Evolutionary conservation across 2,329 filamentous ascomycete species (phyloP), one percentile per base, ranked within the genome.

Genomic region (Trichoderma cornu-damae): DNA sequence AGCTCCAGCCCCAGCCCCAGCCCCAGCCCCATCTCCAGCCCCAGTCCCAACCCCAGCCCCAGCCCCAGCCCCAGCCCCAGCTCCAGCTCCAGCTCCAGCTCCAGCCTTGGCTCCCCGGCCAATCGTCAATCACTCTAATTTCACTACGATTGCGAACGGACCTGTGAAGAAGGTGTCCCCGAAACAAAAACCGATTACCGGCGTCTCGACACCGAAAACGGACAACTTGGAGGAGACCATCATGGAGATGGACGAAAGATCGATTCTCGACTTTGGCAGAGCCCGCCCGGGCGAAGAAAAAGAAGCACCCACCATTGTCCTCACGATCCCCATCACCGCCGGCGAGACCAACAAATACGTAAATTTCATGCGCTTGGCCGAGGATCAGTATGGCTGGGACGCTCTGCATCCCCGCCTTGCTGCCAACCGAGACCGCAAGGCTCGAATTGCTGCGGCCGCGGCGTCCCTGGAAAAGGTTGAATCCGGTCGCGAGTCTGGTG

Each of bases 321-420:
- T 99, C 16, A 86, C 88, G 56, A 86, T 99, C 58, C 85, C 89
- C 0, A 80, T 99, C 37, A 83, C 87, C 58, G 62, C 65, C 4
- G 89, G 90, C 38, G 85, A 89, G 65, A 87, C 84, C 34, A 96
- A 96, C 70, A 90, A 93, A 63, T 93, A 95, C 60, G 85, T 99
- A 73, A 97, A 97, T 71, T 96, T 97, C 63, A 92, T 93, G 67
- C 89, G 90, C 43, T 80, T 97, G 72, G 94, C 95, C 9, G 90
- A 96, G 72, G 91, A 95, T 62, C 88, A 87, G 61, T 97, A 96
- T 70, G 94, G 94, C 22, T 96, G 93, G 79, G 91, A 95, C 61
- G 94, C 93, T 0, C 79, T 97, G 34, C 92, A 97, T 69, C 94
- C 94, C 28, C 88, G 92, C 6, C 80, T 95, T 61, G 94, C 94